Conservation (phyloP, 331 rosid genomes). For the Pyracantha coccinea region DNA sequence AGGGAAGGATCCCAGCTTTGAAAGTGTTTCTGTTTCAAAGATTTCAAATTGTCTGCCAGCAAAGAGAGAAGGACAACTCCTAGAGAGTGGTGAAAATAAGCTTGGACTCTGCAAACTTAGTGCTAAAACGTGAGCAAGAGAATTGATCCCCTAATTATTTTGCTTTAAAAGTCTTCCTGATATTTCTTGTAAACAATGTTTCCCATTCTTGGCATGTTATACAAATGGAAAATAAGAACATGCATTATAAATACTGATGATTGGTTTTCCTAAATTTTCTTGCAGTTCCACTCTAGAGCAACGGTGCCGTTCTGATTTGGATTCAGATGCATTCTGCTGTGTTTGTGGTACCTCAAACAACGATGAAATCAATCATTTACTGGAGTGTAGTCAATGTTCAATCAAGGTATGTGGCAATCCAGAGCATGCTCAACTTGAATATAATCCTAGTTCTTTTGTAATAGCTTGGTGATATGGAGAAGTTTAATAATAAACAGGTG, state of each 20-base stretch:
- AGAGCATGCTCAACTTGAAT: constrained; percentile 11
- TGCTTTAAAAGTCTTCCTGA: constrained; percentile 1
- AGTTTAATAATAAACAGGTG: constrained; percentile 35
- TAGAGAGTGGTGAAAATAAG: constrained; percentile 27
- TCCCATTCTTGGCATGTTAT: not conserved
- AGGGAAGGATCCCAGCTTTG: constrained; percentile 19
- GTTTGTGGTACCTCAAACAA: constrained; percentile 53
- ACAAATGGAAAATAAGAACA: not conserved
- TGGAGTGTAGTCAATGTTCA: constrained; percentile 45
- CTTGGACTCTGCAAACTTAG: constrained; percentile 21
- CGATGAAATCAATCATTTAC: constrained; percentile 39
- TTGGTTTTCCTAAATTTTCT: constrained; percentile 7
- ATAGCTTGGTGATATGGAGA: constrained; percentile 4
- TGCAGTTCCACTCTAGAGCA: constrained; percentile 44
- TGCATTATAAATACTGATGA: not conserved
- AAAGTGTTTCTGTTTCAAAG: constrained; percentile 13
- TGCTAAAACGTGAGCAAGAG: constrained; percentile 37
- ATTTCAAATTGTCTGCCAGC: constrained; percentile 29
- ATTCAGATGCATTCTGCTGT: constrained; percentile 48
- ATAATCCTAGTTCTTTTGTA: constrained; percentile 9
- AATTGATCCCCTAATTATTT: not conserved
- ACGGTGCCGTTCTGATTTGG: constrained; percentile 7
- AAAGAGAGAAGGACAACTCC: constrained; percentile 19
- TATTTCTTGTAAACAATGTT: constrained; percentile 8
- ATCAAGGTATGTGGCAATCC: constrained; percentile 34